Evolutionary conservation across 768 basidiomycete genomes (phyloP).

Genomic region (Boletus speciosus): DNA sequence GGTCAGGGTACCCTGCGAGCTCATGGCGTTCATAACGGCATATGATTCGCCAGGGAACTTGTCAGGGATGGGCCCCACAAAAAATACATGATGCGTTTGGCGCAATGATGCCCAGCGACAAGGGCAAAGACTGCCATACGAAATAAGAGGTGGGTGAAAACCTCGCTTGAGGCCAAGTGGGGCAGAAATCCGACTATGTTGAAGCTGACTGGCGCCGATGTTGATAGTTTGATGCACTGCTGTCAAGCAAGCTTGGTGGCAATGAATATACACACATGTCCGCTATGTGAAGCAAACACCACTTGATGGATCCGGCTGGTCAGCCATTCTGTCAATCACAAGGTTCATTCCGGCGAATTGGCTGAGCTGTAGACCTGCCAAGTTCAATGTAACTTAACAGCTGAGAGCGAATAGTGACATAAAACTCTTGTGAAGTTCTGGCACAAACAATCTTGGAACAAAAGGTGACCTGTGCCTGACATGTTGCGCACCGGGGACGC

Average conservation of each 20-base stretch:
- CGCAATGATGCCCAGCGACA: background rate
- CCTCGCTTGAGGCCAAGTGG: background rate
- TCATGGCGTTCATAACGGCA: constrained; percentile 10
- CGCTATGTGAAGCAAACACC: background rate
- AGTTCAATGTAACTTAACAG: constrained; percentile 4
- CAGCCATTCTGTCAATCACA: background rate
- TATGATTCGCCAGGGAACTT: background rate
- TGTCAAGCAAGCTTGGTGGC: background rate
- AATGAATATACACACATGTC: background rate
- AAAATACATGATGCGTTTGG: background rate
- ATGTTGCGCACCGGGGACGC: background rate
- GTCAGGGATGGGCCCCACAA: constrained; percentile 3
- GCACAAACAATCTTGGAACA: background rate
- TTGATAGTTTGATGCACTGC: background rate
- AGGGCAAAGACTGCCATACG: background rate
- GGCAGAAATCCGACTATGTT: background rate
- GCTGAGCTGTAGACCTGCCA: background rate
- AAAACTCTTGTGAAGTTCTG: background rate
- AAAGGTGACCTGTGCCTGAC: background rate
- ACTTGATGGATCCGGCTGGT: background rate
- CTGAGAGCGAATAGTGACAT: background rate
- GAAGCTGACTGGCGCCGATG: background rate
- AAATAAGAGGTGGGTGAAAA: background rate
- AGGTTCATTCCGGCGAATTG: background rate
- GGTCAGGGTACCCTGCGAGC: constrained; percentile 19